Conservation (phyloP, 2,329 filamentous ascomycete species). For the Ophiosphaerella korrae region DNA sequence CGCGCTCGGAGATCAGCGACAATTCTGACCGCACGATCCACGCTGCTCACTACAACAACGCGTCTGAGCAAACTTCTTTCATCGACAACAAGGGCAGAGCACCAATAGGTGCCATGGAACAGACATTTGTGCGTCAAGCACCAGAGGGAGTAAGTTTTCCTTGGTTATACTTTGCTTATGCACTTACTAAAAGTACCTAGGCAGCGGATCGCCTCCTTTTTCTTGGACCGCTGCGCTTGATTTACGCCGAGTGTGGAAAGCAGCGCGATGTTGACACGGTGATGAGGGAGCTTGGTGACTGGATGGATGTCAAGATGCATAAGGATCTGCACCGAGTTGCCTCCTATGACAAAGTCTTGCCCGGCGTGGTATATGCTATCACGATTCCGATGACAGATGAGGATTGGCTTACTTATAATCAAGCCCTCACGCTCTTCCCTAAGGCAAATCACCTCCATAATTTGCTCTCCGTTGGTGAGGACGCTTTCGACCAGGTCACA, state of each 20-base stretch:
- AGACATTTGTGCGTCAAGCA: neutral
- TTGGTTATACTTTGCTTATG: neutral
- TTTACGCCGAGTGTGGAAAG: constrained; percentile 1
- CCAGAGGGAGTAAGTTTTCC: neutral
- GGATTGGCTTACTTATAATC: constrained; percentile 14
- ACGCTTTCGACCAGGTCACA: constrained; percentile 13
- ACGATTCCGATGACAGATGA: constrained; percentile 16
- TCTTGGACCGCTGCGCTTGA: constrained; percentile 15
- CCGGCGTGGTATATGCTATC: constrained; percentile 15
- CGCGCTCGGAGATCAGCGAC: neutral
- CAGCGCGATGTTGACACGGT: neutral
- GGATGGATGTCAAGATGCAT: constrained; percentile 15
- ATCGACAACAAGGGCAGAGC: neutral
- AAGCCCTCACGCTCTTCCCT: constrained; percentile 10
- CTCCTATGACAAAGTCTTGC: constrained; percentile 12
- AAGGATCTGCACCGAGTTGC: constrained; percentile 4
- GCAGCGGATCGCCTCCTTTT: constrained; percentile 11
- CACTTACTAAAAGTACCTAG: constrained; percentile 6
- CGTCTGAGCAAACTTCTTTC: neutral
- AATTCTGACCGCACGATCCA: neutral
- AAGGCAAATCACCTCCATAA: constrained; percentile 12
- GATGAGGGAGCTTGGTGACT: neutral
- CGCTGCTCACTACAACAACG: neutral
- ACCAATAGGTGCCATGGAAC: no score
- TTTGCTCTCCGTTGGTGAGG: constrained; percentile 5